Evolutionary conservation across 129 eudicot genomes (phyloP), one percentile per base, ranked within the genome.

Genomic region (Flaveria bidentis): DNA sequence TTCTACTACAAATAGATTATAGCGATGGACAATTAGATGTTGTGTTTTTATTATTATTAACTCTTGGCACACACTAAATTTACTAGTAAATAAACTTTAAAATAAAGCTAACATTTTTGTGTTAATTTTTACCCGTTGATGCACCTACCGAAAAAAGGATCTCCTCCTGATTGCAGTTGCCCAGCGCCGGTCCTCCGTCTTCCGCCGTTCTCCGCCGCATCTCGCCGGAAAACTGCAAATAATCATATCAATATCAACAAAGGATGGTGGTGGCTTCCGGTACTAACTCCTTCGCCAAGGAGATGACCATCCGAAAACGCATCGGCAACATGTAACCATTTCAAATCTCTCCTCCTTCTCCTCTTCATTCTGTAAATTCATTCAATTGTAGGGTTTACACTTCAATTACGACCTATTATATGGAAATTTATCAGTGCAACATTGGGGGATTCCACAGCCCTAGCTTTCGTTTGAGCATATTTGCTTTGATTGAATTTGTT

Each of bases 251-350:
- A 36, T 36, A 36, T 36, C 41, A 36, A 56, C 5, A 2, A 75
- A 77, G 53, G 45, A 87, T 93, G 98, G 97, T 87, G 89, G 95
- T 82, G 73, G 88, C 86, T 9, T 36, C 41, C 41, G 85, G 84
- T 65, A 68, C 83, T 23, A 93, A 87, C 65, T 55, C 91, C 65
- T 93, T 90, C 63, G 88, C 92, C 65, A 93, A 90, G 80, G 98
- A 93, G 73, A 88, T 93, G 89, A 83, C 87, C 47, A 88, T 93
- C 66, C 77, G 98, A 36, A 90, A 82, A 85, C 89, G 98, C 18
- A 81, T 93, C 73, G 81, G 85, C 75, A 85, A 77, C 89, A 88
- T 90, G 98, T 93, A 83, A 72, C 30, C 30, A 2, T 69, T 22
- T 9, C 79, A 47, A 20, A 23, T 61, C 60, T 52, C 65, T 47